Percentiles rank a stretch among this genome's conserved stretches.
These are phyloP conservation scores for Apiospora malaysiana DNA, from an alignment of 2,329 filamentous ascomycete species.

Conservation along the genomic window DNA sequence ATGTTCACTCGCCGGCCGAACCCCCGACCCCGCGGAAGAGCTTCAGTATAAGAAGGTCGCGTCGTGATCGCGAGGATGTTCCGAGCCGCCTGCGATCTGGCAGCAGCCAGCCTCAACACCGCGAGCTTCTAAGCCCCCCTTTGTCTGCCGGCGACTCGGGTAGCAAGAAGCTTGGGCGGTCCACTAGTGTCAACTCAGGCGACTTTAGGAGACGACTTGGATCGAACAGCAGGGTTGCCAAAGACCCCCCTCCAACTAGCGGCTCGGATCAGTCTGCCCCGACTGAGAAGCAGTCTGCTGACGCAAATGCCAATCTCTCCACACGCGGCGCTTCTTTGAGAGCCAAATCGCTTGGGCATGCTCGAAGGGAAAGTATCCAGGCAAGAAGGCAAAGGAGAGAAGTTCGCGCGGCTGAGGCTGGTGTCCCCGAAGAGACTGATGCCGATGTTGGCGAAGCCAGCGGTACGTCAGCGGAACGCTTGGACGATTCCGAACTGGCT, in stretches of 20 bases:
- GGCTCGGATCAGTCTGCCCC: constrained; percentile 77
- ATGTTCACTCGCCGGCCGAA: constrained; percentile 79
- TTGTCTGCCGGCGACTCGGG: constrained; percentile 65
- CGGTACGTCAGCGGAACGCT: constrained; percentile 63
- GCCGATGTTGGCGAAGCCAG: constrained; percentile 72
- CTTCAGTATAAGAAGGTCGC: constrained; percentile 76
- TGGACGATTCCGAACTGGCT: constrained; percentile 76
- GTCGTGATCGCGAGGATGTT: constrained; percentile 59
- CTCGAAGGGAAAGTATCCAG: constrained; percentile 90
- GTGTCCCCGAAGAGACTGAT: constrained; percentile 91
- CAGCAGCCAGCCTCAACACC: constrained; percentile 74
- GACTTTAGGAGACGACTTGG: constrained; percentile 72
- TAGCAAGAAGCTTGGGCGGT: constrained; percentile 76
- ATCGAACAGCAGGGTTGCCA: constrained; percentile 51
- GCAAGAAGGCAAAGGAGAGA: constrained; percentile 78
- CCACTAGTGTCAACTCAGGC: constrained; percentile 89
- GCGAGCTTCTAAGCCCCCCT: constrained; percentile 79
- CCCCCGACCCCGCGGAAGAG: constrained; percentile 77
- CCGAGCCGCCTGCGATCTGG: constrained; percentile 57
- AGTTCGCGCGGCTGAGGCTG: constrained; percentile 74
- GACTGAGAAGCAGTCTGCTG: constrained; percentile 57
- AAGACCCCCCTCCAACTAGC: constrained; percentile 73
- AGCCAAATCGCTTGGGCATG: constrained; percentile 88
- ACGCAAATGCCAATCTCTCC: constrained; percentile 56
- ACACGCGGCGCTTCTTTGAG: constrained; percentile 70